These are phyloP conservation scores for Ogataea kodamae DNA, from an alignment of 805 yeast genomes.

Conservation along the genomic window DNA sequence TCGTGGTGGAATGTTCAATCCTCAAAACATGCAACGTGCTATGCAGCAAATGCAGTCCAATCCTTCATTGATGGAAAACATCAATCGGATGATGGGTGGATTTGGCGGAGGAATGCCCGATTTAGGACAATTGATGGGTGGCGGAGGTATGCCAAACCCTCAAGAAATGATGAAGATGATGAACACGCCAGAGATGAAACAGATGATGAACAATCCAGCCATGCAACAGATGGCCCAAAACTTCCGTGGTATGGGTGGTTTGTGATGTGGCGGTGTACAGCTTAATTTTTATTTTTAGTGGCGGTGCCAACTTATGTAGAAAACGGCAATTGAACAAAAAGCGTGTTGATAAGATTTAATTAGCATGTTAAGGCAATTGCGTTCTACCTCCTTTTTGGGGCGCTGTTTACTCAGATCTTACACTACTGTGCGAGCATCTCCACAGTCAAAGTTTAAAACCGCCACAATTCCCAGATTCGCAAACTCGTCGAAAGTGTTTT, in stretches of 20 bases:
- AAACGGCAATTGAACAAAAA: constrained; percentile 11
- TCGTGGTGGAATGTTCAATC: constrained; percentile 34
- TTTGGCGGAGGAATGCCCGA: constrained; percentile 64
- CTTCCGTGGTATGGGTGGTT: constrained; percentile 29
- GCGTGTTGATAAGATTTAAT: constrained; percentile 10
- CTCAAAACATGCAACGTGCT: constrained; percentile 38
- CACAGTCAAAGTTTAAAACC: constrained; percentile 1
- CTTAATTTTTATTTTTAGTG: not conserved
- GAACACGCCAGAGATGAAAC: constrained; percentile 41
- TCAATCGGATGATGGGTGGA: constrained; percentile 74
- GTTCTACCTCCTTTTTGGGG: constrained; percentile 2
- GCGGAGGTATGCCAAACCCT: constrained; percentile 45
- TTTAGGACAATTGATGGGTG: constrained; percentile 59
- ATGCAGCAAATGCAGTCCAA: constrained; percentile 65
- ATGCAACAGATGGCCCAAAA: constrained; percentile 63
- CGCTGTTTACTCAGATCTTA: constrained; percentile 6
- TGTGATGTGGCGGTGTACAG: constrained; percentile 13
- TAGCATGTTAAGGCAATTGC: constrained; percentile 9
- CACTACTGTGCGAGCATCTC: not conserved
- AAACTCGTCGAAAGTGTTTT: not conserved
- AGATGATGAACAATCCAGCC: constrained; percentile 66
- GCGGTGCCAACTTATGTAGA: constrained; percentile 2
- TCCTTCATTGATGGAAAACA: constrained; percentile 70
- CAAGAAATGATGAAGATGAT: constrained; percentile 44
- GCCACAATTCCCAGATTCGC: not conserved